phyloP scores from a whole-genome alignment of 805 yeast species.

The Barnettozyma vustinii region DNA sequence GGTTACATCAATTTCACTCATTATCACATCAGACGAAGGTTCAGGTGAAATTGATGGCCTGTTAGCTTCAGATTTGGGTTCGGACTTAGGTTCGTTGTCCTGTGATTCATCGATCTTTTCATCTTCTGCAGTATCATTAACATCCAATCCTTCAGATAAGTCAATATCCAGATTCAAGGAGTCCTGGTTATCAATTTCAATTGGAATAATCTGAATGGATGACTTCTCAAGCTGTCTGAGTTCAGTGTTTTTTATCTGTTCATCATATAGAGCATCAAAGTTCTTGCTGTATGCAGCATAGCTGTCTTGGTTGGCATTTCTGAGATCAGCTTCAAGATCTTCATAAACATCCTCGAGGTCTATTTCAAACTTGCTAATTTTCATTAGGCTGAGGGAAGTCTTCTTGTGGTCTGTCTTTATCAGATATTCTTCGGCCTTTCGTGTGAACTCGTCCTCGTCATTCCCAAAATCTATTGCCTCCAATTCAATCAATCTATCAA shows the following conservation, averaged over 20 bases:
- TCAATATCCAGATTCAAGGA: conserved; percentile 6
- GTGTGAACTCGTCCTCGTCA: conserved; percentile 5
- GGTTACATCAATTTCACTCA: neutral
- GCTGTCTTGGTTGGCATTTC: conserved; percentile 8
- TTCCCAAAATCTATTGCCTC: conserved; percentile 13
- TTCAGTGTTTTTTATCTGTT: conserved; percentile 10
- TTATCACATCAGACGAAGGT: neutral
- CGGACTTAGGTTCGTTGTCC: neutral
- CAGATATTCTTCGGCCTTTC: conserved; percentile 1
- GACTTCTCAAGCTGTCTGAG: conserved; percentile 12
- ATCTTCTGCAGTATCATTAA: neutral
- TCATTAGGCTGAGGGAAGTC: neutral
- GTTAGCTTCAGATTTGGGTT: neutral
- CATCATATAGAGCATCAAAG: conserved; percentile 15
- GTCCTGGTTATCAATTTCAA: conserved; percentile 15
- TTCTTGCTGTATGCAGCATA: conserved; percentile 13
- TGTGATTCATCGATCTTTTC: neutral
- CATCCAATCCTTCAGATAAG: conserved; percentile 1
- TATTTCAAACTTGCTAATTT: conserved; percentile 13
- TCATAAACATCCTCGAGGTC: conserved; percentile 10
- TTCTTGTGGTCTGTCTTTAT: neutral
- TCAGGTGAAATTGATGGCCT: neutral
- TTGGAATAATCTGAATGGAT: conserved; percentile 9
- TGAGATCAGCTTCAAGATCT: conserved; percentile 6
- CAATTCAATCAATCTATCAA: conserved; percentile 16